phyloP scores from a whole-genome alignment of 106 monocot genomes.

The Allium cepa region DNA sequence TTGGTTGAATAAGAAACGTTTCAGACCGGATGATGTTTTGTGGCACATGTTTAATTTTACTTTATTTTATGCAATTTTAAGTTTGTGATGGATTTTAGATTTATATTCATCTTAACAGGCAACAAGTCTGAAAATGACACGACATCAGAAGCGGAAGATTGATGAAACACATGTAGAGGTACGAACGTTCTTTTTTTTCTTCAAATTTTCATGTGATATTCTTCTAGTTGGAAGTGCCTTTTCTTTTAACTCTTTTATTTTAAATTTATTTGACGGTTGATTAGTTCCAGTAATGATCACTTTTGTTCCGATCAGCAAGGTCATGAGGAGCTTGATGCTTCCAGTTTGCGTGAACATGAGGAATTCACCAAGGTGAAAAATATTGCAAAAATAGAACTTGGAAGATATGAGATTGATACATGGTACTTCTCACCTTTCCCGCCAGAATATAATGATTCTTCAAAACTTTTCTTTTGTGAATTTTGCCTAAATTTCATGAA shows the following conservation, averaged over 20 bases:
- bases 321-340: constrained; percentile 89
- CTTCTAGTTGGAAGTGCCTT: neutral
- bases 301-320: constrained; percentile 24
- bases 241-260: neutral
- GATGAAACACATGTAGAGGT: constrained; percentile 97
- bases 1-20: too few relatives aligned
- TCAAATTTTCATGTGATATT: neutral
- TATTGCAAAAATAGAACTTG: constrained; percentile 90
- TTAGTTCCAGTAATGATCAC: neutral
- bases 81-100: too few relatives aligned
- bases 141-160: constrained; percentile 81
- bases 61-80: too few relatives aligned
- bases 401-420: constrained; percentile 90
- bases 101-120: constrained; percentile 39
- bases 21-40: too few relatives aligned
- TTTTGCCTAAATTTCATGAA: constrained; percentile 97
- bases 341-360: constrained; percentile 85
- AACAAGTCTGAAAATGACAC: constrained; percentile 91
- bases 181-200: constrained; percentile 1
- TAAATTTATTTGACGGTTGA: too few relatives aligned
- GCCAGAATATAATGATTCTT: constrained; percentile 74
- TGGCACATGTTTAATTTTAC: too few relatives aligned
- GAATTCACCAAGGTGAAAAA: constrained; percentile 95
- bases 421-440: constrained; percentile 95
- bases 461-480: constrained; percentile 85